Evolutionary conservation across 768 basidiomycete species (phyloP), one percentile per base, ranked within the genome.

Genomic region (Auricularia sp.): DNA sequence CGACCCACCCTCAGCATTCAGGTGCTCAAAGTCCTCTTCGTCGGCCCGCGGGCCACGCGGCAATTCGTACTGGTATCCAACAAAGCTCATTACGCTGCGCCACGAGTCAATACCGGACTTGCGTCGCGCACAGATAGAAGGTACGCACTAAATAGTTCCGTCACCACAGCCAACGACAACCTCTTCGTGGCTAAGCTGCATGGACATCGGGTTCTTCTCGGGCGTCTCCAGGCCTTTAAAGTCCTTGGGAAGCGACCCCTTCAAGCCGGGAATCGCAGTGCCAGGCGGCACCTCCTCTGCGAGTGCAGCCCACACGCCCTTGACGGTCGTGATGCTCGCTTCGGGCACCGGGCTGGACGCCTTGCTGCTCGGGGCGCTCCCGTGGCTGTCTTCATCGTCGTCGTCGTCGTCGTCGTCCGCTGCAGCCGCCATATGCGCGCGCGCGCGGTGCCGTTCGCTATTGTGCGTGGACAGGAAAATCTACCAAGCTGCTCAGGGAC

Each of bases 181-280:
- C 72, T 94, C 91, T 71, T 94, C 92, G 69, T 93, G 89, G 69
- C 89, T 92, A 70, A 95, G 74, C 68, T 92, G 91, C 87, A 96
- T 90, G 67, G 89, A 90, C 93, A 94, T 94, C 7, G 93, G 94
- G 70, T 95, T 94, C 82, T 94, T 92, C 75, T 90, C 93, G 1
- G 94, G 92, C 29, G 85, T 89, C 36, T 91, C 89, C 54, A 96
- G 80, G 2, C 92, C 92, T 21, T 79, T 72, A 69, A 92, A 94
- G 72, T 88, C 90, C 39, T 71, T 70, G 1, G 90, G 91, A 13
- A 90, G 72, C 18, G 76, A 68, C 0, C 90, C 86, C 51, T 83
- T 74, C 0, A 92, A 70, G 5, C 89, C 90, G 69, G 82, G 84
- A 13, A 83, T 76, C 3, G 75, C 76, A 4, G 71, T 74, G 2